phyloP scores from a whole-genome alignment of 441 rosid species.

The Aquilaria agallochum region DNA sequence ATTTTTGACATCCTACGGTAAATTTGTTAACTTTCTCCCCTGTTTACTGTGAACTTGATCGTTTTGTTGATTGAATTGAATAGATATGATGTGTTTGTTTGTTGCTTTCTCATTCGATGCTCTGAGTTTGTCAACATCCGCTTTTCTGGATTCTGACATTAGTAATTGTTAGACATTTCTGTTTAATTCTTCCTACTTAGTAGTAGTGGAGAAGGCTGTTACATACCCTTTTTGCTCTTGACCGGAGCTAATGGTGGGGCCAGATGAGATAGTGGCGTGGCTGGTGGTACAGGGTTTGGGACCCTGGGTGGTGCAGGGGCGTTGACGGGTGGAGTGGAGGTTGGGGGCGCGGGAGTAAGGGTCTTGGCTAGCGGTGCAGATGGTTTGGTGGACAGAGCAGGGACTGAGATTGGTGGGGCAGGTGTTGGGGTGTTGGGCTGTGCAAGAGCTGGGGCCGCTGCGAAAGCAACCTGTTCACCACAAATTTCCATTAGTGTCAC shows the following conservation, averaged over 20 bases:
- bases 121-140: no score
- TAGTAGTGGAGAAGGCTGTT: neutral
- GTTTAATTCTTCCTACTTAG: neutral
- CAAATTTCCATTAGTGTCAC: neutral
- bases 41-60: no score
- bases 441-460: constrained; percentile 5
- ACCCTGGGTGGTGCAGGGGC: constrained; percentile 9
- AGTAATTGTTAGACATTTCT: no score
- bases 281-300: constrained; percentile 20
- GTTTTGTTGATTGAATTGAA: no score
- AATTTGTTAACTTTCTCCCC: no score
- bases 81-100: no score
- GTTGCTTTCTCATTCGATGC: no score
- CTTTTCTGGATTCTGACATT: no score
- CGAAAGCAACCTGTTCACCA: constrained; percentile 17
- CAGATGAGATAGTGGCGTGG: constrained; percentile 14
- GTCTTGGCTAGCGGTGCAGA: constrained; percentile 12
- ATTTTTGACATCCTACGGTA: no score
- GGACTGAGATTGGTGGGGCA: constrained; percentile 1
- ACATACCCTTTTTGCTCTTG: constrained; percentile 40
- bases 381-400: neutral
- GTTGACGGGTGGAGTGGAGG: constrained; percentile 8
- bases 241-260: constrained; percentile 39
- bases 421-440: constrained; percentile 8
- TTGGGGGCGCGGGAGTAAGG: constrained; percentile 14